Conservation (phyloP, 495 filamentous ascomycete genomes). For the Pyronema omphalodes region DNA sequence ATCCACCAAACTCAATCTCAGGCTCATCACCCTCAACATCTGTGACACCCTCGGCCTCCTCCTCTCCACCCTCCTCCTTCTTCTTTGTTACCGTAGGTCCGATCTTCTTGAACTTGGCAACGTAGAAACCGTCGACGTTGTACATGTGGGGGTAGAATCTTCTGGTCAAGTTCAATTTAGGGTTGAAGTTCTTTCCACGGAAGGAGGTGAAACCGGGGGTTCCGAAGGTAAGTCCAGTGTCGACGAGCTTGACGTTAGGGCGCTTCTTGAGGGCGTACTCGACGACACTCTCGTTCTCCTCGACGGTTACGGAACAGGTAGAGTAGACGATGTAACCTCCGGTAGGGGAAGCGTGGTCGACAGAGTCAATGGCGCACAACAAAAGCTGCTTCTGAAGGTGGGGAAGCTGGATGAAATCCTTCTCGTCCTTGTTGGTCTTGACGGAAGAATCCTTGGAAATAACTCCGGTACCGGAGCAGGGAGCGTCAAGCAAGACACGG, state of each 20-base stretch:
- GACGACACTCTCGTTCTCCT: conserved; percentile 87
- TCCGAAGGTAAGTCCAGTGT: conserved; percentile 84
- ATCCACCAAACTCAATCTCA: conserved; percentile 42
- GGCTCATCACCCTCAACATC: conserved; percentile 22
- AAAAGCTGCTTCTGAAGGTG: conserved; percentile 89
- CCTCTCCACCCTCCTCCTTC: conserved; percentile 27
- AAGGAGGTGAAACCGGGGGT: conserved; percentile 75
- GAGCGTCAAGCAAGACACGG: conserved; percentile 60
- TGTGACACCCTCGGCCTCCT: conserved; percentile 27
- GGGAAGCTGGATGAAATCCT: conserved; percentile 77
- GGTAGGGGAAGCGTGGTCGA: conserved; percentile 66
- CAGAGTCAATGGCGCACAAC: conserved; percentile 82
- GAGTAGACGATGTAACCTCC: conserved; percentile 92
- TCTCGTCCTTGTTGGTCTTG: conserved; percentile 92
- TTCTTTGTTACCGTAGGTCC: conserved; percentile 42
- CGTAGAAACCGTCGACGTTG: conserved; percentile 98
- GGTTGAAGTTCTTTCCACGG: conserved; percentile 75
- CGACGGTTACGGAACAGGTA: conserved; percentile 77
- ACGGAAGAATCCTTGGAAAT: conserved; percentile 89
- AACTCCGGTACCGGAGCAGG: conserved; percentile 69
- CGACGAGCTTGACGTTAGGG: conserved; percentile 82
- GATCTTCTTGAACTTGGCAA: conserved; percentile 88
- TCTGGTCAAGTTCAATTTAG: conserved; percentile 64
- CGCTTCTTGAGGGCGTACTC: conserved; percentile 79
- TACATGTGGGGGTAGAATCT: conserved; percentile 88